These are phyloP conservation scores for Podosphaera xanthii DNA, from an alignment of 2,329 filamentous ascomycete species.

Conservation along the genomic window DNA sequence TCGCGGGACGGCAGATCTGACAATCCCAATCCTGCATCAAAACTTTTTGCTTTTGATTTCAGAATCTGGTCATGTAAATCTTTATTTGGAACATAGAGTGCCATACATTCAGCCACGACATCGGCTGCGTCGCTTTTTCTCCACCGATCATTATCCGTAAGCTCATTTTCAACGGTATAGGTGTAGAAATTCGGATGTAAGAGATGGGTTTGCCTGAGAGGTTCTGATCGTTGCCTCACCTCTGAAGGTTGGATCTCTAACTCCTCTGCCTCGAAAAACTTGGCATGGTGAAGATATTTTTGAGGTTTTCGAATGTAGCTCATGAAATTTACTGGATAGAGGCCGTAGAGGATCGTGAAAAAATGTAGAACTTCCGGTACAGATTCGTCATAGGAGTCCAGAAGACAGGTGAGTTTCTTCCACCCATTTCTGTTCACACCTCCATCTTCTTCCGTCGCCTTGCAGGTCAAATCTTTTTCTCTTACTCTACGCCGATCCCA, in stretches of 20 bases:
- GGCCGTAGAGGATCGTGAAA: conserved; percentile 61
- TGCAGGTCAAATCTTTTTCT: conserved; percentile 3
- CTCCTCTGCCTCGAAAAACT: conserved; percentile 46
- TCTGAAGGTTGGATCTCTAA: conserved; percentile 59
- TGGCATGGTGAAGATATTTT: conserved; percentile 50
- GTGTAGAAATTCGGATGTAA: conserved; percentile 71
- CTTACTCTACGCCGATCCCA: conserved; percentile 32
- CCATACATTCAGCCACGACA: conserved; percentile 59
- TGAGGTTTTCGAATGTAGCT: conserved; percentile 68
- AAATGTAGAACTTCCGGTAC: conserved; percentile 50
- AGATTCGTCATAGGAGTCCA: conserved; percentile 36
- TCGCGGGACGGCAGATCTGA: conserved; percentile 12
- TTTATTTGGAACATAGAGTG: conserved; percentile 25
- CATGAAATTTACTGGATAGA: conserved; percentile 73
- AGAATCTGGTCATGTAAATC: conserved; percentile 4
- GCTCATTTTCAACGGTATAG: conserved; percentile 56
- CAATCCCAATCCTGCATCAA: conserved; percentile 4
- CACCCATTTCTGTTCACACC: conserved; percentile 27
- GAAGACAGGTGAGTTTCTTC: conserved; percentile 39
- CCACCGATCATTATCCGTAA: conserved; percentile 55
- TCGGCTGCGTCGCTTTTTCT: conserved; percentile 60
- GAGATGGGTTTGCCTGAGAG: conserved; percentile 48
- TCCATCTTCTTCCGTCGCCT: conserved; percentile 14
- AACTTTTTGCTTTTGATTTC: conserved; percentile 1
- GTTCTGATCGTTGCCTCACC: conserved; percentile 53